phyloP scores from a whole-genome alignment of 2,329 filamentous ascomycete genomes.

The Sphaerostilbella broomeana region DNA sequence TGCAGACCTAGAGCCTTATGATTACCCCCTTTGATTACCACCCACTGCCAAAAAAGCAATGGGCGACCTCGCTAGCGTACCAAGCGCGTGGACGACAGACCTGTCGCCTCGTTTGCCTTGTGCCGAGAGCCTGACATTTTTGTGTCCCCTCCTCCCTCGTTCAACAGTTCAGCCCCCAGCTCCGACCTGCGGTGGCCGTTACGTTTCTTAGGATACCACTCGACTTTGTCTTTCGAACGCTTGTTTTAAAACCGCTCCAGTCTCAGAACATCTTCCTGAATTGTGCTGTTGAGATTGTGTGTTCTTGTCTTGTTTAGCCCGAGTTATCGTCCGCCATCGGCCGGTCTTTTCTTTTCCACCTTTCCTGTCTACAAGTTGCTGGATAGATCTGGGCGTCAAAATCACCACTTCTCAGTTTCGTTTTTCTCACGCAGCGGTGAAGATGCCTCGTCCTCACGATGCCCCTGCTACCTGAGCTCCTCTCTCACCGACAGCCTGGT shows the following conservation, averaged over 20 bases:
- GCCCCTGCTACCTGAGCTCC: slow-evolving; percentile 8
- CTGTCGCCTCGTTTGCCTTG: not conserved
- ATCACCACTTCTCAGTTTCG: not conserved
- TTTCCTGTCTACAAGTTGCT: not conserved
- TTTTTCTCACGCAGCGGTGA: slow-evolving; percentile 7
- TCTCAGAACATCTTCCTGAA: not conserved
- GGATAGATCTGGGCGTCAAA: not conserved
- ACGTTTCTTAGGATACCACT: no score
- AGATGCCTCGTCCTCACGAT: slow-evolving; percentile 9
- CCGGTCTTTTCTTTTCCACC: not conserved
- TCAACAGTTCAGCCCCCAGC: not conserved
- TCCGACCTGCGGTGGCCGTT: not conserved
- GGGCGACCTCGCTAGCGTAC: slow-evolving; percentile 2
- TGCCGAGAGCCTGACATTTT: slow-evolving; percentile 4
- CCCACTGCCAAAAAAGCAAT: slow-evolving; percentile 6
- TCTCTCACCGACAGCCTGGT: slow-evolving; percentile 3
- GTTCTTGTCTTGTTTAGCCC: not conserved
- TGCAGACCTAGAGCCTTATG: slow-evolving; percentile 3
- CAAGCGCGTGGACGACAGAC: not conserved
- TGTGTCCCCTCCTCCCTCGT: slow-evolving; percentile 2
- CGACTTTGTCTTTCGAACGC: no score
- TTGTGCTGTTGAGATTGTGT: not conserved
- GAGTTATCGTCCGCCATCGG: no score
- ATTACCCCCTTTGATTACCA: slow-evolving; percentile 11
- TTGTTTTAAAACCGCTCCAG: slow-evolving; percentile 3